Percentiles rank a stretch among this genome's conserved stretches.
These are phyloP conservation scores for Colletotrichum sp. DNA, from an alignment of 2,329 filamentous ascomycete genomes.

Conservation along the genomic window DNA sequence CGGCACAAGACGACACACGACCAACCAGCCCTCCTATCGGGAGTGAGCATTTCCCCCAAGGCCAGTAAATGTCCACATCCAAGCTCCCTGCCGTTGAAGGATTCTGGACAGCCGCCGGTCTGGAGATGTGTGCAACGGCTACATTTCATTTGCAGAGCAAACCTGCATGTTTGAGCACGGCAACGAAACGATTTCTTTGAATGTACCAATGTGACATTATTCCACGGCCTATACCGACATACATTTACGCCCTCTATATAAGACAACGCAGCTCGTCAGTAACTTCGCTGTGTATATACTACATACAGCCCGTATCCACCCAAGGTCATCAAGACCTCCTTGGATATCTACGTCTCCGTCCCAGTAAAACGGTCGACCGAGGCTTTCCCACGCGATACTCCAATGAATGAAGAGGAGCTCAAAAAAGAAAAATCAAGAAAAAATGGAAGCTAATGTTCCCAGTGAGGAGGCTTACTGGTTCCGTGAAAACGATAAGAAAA, in stretches of 20 bases:
- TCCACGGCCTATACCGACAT: background rate
- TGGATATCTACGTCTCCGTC: background rate
- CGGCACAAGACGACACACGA: too few relatives aligned
- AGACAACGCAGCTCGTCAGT: background rate
- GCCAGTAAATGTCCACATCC: background rate
- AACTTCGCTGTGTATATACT: constrained; percentile 14
- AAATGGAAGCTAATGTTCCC: background rate
- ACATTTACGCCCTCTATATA: background rate
- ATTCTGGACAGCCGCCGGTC: too few relatives aligned
- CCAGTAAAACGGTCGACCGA: background rate
- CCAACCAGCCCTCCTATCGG: too few relatives aligned
- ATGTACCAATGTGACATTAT: background rate
- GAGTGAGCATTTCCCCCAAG: too few relatives aligned
- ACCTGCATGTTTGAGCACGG: background rate
- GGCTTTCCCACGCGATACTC: background rate
- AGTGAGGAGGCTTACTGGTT: background rate
- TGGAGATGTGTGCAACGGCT: too few relatives aligned
- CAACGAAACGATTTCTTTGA: background rate
- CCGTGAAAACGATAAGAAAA: background rate
- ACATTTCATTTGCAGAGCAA: background rate
- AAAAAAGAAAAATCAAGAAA: background rate
- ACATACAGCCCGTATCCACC: background rate
- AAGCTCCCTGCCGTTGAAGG: too few relatives aligned
- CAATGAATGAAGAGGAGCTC: background rate
- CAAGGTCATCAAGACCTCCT: background rate